Evolutionary conservation across 495 filamentous ascomycete species (phyloP).

Genomic region (Penicillium lividum): DNA sequence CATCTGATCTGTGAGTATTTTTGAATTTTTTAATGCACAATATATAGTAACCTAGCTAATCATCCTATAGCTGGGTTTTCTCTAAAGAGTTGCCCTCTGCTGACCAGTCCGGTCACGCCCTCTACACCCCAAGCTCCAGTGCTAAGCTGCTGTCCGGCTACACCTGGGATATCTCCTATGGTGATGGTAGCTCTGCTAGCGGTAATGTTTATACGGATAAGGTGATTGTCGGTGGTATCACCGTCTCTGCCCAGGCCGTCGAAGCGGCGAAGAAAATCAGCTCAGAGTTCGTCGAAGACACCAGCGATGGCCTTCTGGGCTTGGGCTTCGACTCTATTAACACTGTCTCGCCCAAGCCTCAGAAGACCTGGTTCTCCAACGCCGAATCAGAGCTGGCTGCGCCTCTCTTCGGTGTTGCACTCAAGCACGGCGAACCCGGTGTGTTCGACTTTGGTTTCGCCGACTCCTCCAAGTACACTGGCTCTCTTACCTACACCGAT

Average conservation of each 20-base stretch:
- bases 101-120: constrained; percentile 55
- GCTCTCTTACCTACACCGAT: constrained; percentile 57
- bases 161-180: constrained; percentile 68
- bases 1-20: constrained; percentile 64
- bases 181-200: constrained; percentile 63
- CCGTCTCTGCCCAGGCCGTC: constrained; percentile 61
- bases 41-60: constrained; percentile 4
- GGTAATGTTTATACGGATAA: constrained; percentile 68
- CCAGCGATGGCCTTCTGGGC: constrained; percentile 70
- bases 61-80: constrained; percentile 47
- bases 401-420: constrained; percentile 66
- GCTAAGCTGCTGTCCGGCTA: constrained; percentile 48
- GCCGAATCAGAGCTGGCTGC: constrained; percentile 53
- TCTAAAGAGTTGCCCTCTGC: constrained; percentile 42
- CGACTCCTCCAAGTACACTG: constrained; percentile 60
- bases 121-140: constrained; percentile 56
- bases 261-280: constrained; percentile 65
- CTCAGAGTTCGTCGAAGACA: constrained; percentile 56
- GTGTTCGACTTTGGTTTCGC: constrained; percentile 74
- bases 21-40: background rate
- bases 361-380: constrained; percentile 72
- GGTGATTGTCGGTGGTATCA: constrained; percentile 65
- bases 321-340: constrained; percentile 71
- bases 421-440: constrained; percentile 63
- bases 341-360: constrained; percentile 55